Base-by-base conservation (phyloP, 2,329 filamentous ascomycete genomes). In the Claviceps citrina region DNA sequence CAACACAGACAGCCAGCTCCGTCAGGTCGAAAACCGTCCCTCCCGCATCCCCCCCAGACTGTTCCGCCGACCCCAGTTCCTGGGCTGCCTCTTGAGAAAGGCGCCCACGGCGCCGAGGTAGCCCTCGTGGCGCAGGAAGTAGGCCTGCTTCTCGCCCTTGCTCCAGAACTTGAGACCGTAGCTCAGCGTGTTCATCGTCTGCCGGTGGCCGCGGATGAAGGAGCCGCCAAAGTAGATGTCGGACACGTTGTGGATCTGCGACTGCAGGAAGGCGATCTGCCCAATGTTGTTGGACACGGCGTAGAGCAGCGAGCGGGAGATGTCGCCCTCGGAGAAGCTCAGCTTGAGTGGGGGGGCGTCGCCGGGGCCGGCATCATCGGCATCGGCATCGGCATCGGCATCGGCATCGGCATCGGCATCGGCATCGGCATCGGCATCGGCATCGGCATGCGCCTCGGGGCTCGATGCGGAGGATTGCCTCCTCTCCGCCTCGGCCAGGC, bases 151-250 rank as follows among this genome's bases (percentile, higher is more conserved):
- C 54, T 78, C 71, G 31, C 87, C 89, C 55, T 91, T 85, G 49
- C 82, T 86, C 91, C 91, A 98, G 63, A 96, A 98, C 51, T 85
- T 85, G 63, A 98, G 95, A 55, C 89, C 91, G 55, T 94, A 98
- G 41, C 82, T 87, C 8, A 98, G 68, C 0, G 91, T 96, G 60
- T 96, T 93, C 76, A 98, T 98, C 10, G 91, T 98, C 63, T 96
- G 91, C 13, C 83, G 78, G 59, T 98, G 91, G 31, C 91, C 91
- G 31, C 91, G 79, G 55, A 98, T 96, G 57, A 96, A 98, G 6
- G 83, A 91, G 19, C 91, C 91, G 18, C 91, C 91, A 60, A 98
- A 98, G 65, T 98, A 98, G 45, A 98, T 96, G 54, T 89, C 78
- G 46, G 84, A 81, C 20, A 96, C 68, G 34, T 81, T 75, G 63